Base-by-base conservation (phyloP, 345 rosid genomes). In the Bruguiera parviflora region DNA sequence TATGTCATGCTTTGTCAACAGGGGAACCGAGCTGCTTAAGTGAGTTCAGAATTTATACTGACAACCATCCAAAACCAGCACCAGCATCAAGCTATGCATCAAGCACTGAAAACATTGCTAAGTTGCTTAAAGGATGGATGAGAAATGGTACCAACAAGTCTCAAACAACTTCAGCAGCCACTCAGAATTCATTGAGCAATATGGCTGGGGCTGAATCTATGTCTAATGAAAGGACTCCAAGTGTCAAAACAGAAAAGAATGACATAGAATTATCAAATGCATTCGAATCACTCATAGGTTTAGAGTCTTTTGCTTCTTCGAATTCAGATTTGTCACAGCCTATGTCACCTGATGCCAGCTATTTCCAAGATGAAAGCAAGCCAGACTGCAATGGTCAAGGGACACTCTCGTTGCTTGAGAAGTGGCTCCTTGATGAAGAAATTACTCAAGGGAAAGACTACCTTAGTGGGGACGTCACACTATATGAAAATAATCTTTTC, bases 1-100 rank as follows among this genome's bases (percentile, higher is more conserved):
- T 95, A 4, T 74, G 74, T 52, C 90, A 88, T 28, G 96, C 99
- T 29, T 72, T 95, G 59, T 92, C 96, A 6, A 94, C 87, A 35
- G 80, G 78, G 2, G 84, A 84, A 74, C 63, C 82, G 69, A 66
- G 39, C 74, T 32, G 67, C 71, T 63, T 59, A 10, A 11, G 58
- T 32, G 35, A 68, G 21, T 28, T 65, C 56, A 76, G 79, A 9
- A 70, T 59, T 24, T 65, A 67, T n/a, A 28, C 20, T 24, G 79
- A 63, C 5, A 33, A 32, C 61, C 35, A 20, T n/a, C 32, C 46
- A 47, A 75, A 73, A 64, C 32, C 78, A 58, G 66, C 73, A 10
- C n/a, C 67, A 20, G 65, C 84, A 20, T 61, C 77, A 0, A 62
- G 67, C 15, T 88, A 90, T 68, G 89, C 85, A 46, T 88, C 96